These are phyloP conservation scores for Boletus rubescentipes DNA, from an alignment of 768 basidiomycete genomes.

Conservation along the genomic window DNA sequence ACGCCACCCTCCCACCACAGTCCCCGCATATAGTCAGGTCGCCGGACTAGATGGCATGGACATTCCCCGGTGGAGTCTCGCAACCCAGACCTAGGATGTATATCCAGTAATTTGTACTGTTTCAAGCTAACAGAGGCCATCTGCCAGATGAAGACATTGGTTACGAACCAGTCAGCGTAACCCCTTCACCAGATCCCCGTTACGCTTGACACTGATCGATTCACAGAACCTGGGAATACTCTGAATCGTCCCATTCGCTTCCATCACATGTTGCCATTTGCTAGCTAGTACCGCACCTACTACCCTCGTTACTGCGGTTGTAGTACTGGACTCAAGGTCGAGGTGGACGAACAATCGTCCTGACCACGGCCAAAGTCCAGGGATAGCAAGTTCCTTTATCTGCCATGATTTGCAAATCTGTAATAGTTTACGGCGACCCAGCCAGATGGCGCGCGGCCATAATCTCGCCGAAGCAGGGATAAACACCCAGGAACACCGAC, in stretches of 20 bases:
- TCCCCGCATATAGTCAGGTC: too few species aligned
- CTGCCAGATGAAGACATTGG: too few species aligned
- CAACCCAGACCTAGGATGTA: background rate
- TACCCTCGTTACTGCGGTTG: background rate
- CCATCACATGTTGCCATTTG: background rate
- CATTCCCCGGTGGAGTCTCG: too few species aligned
- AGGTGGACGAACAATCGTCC: background rate
- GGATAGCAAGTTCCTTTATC: constrained; percentile 7
- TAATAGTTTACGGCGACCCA: background rate
- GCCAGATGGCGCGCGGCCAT: background rate
- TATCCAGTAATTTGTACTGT: background rate
- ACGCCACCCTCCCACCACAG: background rate
- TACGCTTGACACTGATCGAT: background rate
- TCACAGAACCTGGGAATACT: background rate
- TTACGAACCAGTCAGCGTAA: background rate
- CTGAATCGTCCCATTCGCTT: background rate
- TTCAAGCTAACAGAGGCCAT: too few species aligned
- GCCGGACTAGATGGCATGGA: too few species aligned
- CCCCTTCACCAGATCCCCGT: background rate
- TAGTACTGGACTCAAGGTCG: background rate
- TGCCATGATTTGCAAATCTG: constrained; percentile 2
- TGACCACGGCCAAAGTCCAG: background rate
- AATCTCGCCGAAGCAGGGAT: background rate
- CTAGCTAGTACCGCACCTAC: background rate
- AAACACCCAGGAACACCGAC: too few species aligned